phyloP scores from a whole-genome alignment of 805 yeast species.

The Suhomyces emberorum region DNA sequence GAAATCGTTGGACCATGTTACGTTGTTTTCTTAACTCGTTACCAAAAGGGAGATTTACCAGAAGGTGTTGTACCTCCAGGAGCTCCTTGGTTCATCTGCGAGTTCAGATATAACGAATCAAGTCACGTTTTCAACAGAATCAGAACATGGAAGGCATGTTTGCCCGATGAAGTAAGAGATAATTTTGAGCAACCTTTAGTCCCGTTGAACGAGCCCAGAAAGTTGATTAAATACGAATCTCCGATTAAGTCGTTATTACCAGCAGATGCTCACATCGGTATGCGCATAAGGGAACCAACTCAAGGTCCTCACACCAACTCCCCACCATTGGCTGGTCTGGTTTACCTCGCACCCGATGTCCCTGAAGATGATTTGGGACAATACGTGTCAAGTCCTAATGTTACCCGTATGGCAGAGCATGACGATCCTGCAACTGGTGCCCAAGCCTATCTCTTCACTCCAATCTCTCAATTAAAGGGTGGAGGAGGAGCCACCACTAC shows the following conservation, averaged over 20 bases:
- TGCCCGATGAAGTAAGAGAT: slow-evolving; percentile 93
- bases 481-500: slow-evolving; percentile 26
- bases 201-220: slow-evolving; percentile 64
- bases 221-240: slow-evolving; percentile 72
- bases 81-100: slow-evolving; percentile 89
- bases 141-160: slow-evolving; percentile 97
- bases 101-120: slow-evolving; percentile 86
- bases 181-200: slow-evolving; percentile 71
- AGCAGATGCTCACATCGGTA: slow-evolving; percentile 65
- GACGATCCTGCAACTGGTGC: slow-evolving; percentile 35
- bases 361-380: slow-evolving; percentile 83
- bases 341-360: slow-evolving; percentile 71
- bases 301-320: slow-evolving; percentile 75
- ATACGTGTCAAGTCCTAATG: slow-evolving; percentile 45
- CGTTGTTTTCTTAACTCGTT: slow-evolving; percentile 90
- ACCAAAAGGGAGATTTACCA: slow-evolving; percentile 91
- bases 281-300: slow-evolving; percentile 79
- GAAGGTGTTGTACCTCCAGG: slow-evolving; percentile 57
- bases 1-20: slow-evolving; percentile 93
- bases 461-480: slow-evolving; percentile 41
- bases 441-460: slow-evolving; percentile 42
- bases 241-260: slow-evolving; percentile 80
- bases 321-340: slow-evolving; percentile 94
- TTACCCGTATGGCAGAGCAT: slow-evolving; percentile 35
- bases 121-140: slow-evolving; percentile 91